A percentile compares a stretch with the other conserved stretches of the same genome.
Conservation (phyloP, 2,329 filamentous ascomycete species). For the Fusarium virguliforme region DNA sequence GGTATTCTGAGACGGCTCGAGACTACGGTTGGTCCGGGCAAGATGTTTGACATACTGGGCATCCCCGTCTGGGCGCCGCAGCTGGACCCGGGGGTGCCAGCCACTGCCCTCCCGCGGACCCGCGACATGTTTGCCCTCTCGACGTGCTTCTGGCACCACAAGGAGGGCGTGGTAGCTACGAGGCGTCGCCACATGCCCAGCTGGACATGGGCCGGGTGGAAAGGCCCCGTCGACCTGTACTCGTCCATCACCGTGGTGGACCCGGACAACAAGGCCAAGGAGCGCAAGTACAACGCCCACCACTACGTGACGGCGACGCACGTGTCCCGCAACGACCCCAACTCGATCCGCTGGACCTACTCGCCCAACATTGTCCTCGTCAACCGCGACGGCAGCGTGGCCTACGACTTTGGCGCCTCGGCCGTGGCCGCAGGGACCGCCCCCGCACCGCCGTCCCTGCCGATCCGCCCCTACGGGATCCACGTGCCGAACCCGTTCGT, state of each 20-base stretch:
- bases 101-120: slow-evolving; percentile 49
- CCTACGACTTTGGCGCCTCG: slow-evolving; percentile 53
- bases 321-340: slow-evolving; percentile 54
- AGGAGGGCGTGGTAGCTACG: slow-evolving; percentile 46
- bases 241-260: slow-evolving; percentile 55
- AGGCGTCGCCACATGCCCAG: slow-evolving; percentile 55
- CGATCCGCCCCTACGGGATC: slow-evolving; percentile 51
- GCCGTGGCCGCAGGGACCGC: slow-evolving; percentile 32
- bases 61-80: slow-evolving; percentile 54
- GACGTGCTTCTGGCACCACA: slow-evolving; percentile 59
- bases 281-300: slow-evolving; percentile 55
- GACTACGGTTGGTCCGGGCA: slow-evolving; percentile 51
- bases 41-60: slow-evolving; percentile 53
- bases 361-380: slow-evolving; percentile 55
- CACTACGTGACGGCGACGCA: slow-evolving; percentile 58
- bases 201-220: slow-evolving; percentile 59
- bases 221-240: slow-evolving; percentile 55
- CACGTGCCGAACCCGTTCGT: slow-evolving; percentile 56
- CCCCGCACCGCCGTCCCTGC: slow-evolving; percentile 42
- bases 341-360: slow-evolving; percentile 55
- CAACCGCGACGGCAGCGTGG: slow-evolving; percentile 50
- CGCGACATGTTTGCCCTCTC: slow-evolving; percentile 55
- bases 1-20: slow-evolving; percentile 54
- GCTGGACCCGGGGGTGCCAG: slow-evolving; percentile 27
- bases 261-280: slow-evolving; percentile 49